A percentile compares a stretch with the other conserved stretches of the same genome.
Conservation (phyloP, 179 eudicot species). For the Kewa caespitosa region DNA sequence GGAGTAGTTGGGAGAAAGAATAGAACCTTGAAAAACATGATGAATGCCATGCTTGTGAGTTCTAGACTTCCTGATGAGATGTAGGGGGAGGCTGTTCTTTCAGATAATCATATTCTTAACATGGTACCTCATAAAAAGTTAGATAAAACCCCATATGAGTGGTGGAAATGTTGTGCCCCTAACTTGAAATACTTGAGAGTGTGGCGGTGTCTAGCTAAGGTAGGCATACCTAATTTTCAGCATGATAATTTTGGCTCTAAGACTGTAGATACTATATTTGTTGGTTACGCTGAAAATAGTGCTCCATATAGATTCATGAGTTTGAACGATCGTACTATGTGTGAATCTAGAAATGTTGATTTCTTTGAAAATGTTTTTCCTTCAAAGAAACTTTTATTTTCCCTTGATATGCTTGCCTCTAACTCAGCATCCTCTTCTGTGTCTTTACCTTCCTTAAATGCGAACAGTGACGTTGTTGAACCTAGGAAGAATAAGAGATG, state of each 20-base stretch:
- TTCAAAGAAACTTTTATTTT: too few species aligned
- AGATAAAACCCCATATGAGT: too few species aligned
- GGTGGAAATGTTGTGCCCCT: too few species aligned
- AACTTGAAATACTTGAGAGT: too few species aligned
- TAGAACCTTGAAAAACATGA: background rate
- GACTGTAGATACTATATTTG: background rate
- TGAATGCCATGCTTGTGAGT: background rate
- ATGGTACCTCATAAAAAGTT: background rate
- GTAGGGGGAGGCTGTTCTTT: background rate
- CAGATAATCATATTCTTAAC: background rate
- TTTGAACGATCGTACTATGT: too few species aligned
- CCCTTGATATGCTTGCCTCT: too few species aligned
- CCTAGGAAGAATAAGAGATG: background rate
- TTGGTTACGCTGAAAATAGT: background rate
- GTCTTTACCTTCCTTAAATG: too few species aligned
- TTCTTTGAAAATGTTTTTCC: constrained; percentile 8
- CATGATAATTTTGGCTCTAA: background rate
- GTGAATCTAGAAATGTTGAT: background rate
- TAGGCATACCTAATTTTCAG: background rate
- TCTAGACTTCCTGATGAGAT: background rate
- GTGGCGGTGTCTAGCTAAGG: too few species aligned
- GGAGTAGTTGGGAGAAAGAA: background rate
- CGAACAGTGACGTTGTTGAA: too few species aligned
- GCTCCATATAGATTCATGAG: background rate
- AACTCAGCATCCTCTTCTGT: background rate